Conservation (phyloP, 768 basidiomycete species). For the Xerocomellus chrysenteron region DNA sequence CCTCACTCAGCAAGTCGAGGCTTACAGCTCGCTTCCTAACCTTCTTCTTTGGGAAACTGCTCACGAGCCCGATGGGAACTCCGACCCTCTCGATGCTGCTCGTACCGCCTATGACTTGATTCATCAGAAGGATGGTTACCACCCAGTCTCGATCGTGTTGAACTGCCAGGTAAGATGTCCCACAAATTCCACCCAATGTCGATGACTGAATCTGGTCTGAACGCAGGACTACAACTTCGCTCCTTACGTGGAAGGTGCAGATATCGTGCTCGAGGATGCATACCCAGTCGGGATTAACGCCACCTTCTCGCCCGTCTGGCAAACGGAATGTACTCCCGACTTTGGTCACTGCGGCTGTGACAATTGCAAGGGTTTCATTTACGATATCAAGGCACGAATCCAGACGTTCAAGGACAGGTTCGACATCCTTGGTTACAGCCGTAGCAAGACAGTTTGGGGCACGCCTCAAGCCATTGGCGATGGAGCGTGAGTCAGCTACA, state of each 20-base stretch:
- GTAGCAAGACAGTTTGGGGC: constrained; percentile 69
- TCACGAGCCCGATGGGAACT: constrained; percentile 71
- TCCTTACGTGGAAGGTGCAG: constrained; percentile 58
- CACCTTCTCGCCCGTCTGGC: constrained; percentile 58
- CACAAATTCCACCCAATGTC: rapidly evolving
- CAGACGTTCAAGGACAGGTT: constrained; percentile 62
- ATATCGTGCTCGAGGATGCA: constrained; percentile 58
- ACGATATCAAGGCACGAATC: constrained; percentile 65
- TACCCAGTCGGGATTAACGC: constrained; percentile 53
- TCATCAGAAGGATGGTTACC: constrained; percentile 52
- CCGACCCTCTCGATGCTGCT: constrained; percentile 64
- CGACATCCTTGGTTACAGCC: constrained; percentile 56
- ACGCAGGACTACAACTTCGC: constrained; percentile 61
- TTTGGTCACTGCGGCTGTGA: constrained; percentile 78
- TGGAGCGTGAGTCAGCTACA: constrained; percentile 24
- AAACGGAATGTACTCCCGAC: constrained; percentile 57
- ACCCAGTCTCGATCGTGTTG: constrained; percentile 54
- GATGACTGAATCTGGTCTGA: not conserved
- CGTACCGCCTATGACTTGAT: constrained; percentile 45
- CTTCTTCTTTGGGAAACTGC: constrained; percentile 72
- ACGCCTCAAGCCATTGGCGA: constrained; percentile 76
- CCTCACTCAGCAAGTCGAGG: constrained; percentile 62
- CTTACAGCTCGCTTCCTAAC: constrained; percentile 63
- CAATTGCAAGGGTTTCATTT: constrained; percentile 61
- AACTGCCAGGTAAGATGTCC: constrained; percentile 39